Base-by-base conservation (phyloP, 2,329 filamentous ascomycete genomes). In the Ceratocystis cacaofunesta region DNA sequence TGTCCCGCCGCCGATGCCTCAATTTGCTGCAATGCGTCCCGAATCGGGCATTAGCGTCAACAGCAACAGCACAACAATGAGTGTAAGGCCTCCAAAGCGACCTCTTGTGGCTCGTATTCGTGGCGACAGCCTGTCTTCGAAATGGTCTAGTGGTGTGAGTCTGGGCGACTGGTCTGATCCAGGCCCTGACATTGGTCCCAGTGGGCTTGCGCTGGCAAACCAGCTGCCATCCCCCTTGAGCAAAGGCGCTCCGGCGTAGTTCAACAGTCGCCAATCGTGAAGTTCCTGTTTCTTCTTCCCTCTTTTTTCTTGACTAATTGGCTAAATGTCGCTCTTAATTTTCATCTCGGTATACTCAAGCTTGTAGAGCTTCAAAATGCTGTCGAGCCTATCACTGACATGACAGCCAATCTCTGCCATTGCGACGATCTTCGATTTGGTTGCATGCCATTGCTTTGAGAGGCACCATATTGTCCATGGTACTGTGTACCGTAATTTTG, bases 161-260 rank as follows among this genome's bases (percentile, higher is more conserved):
- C 32, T 83, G 76, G 80, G 70, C 2, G 71, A 72, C 36, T 73
- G 71, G 70, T 79, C 78, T 64, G 81, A 82, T 65, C 80, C 81
- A 0, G 81, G 80, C 0, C 80, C 80, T 1, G 81, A 83, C 68
- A 75, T 83, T 0, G 80, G 80, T 0, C 76, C 77, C 0, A 74
- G 71, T 2, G 60, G 60, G 5, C 72, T 70, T 58, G 48, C 25
- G 3, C 6, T 63, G 46, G 25, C 61, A 32, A 36, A 28, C 28
- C 43, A 28, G 28, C 28, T 48, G 44, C 48, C 61, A 10, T 63
- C 46, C 15, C 60, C 60, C n/a, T n/a, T 58, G 5, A 36, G 55
- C 22, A 62, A 44, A 48, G 60, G 60, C 6, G 44, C 25, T 25
- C 22, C 41, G 36, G 60, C 41, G 15, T 58, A 17, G 32, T 32